Percentiles rank a stretch among this genome's conserved stretches.
Evolutionary conservation across 768 basidiomycete genomes (phyloP).

Genomic region (Macrolepiota fuliginosa): DNA sequence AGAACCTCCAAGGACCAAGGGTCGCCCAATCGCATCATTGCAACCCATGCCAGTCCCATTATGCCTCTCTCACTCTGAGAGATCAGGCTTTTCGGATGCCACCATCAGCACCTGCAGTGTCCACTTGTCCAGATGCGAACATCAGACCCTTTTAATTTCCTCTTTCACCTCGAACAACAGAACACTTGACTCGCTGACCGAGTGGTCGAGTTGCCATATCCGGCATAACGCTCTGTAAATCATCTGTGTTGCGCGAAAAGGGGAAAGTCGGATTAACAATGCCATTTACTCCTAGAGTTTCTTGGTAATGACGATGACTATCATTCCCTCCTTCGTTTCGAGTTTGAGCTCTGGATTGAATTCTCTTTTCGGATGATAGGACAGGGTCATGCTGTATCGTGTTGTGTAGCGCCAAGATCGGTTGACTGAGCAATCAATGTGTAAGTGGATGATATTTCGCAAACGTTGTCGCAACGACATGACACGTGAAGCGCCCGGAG

Average conservation of each 20-base stretch:
- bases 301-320: neutral
- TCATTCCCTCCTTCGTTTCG: neutral
- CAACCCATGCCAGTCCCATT: neutral
- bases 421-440: no score
- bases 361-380: no score
- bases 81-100: neutral
- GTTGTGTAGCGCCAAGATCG: no score
- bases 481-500: no score
- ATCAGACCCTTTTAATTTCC: conserved; percentile 1
- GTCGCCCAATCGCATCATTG: neutral
- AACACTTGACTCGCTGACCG: neutral
- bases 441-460: no score
- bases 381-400: no score
- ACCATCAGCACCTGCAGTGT: neutral
- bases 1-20: neutral
- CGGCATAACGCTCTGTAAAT: neutral
- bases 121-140: neutral
- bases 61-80: neutral
- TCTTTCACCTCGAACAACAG: neutral
- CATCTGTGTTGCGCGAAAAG: neutral
- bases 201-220: conserved; percentile 1
- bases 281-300: neutral
- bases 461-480: no score
- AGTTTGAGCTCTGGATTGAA: no score
- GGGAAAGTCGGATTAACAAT: conserved; percentile 4